A percentile compares a stretch with the other conserved stretches of the same genome.
Conservation (phyloP, 345 rosid genomes). For the Rhizophora apiculata region DNA sequence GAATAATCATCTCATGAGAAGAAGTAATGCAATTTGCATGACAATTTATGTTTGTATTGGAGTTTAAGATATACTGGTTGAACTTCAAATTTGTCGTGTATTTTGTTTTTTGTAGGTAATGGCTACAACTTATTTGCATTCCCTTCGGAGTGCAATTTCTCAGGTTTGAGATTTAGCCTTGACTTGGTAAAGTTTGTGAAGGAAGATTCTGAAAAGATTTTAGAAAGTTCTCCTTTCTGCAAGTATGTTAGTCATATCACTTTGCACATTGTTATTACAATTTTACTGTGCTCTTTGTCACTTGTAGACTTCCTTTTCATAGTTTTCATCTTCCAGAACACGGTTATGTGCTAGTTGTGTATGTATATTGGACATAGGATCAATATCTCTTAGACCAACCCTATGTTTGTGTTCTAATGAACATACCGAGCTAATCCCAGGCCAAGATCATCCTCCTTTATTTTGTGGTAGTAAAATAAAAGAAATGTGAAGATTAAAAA, state of each 20-base stretch:
- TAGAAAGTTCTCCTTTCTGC: conserved; percentile 50
- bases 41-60: conserved; percentile 1
- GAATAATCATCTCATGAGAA: neutral
- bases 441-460: too few relatives aligned
- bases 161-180: conserved; percentile 74
- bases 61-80: neutral
- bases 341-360: too few relatives aligned
- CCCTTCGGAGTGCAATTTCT: conserved; percentile 97
- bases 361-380: too few relatives aligned
- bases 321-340: neutral
- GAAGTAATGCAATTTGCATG: neutral
- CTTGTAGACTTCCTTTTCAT: neutral
- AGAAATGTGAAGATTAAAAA: too few relatives aligned
- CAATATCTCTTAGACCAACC: too few relatives aligned
- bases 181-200: conserved; percentile 69
- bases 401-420: too few relatives aligned
- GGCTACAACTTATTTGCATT: conserved; percentile 74
- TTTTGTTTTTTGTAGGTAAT: conserved; percentile 51
- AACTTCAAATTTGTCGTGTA: neutral
- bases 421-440: too few relatives aligned
- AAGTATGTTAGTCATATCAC: conserved; percentile 42
- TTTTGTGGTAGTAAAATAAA: too few relatives aligned
- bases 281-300: neutral
- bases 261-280: neutral
- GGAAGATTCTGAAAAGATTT: conserved; percentile 48